phyloP scores from a whole-genome alignment of 345 rosid species.

The Arabidopsis arenosa region DNA sequence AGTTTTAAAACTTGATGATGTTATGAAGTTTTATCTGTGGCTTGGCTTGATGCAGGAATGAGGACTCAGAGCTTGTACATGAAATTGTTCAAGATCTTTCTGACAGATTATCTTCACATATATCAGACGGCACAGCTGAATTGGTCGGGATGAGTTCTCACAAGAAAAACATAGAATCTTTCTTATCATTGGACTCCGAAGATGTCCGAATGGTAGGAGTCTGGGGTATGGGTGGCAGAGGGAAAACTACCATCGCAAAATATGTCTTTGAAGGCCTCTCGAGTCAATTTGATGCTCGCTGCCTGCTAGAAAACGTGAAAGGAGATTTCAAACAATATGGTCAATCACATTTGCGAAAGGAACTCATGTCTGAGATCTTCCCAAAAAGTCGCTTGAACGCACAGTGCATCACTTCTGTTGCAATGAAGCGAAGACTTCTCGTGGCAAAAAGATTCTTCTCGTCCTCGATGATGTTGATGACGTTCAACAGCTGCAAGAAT shows the following conservation, averaged over 20 bases:
- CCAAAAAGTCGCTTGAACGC: too few relatives aligned
- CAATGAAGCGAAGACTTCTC: conserved; percentile 11
- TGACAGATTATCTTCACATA: not conserved
- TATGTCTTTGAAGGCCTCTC: conserved; percentile 23
- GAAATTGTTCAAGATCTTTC: conserved; percentile 20
- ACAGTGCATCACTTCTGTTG: too few relatives aligned
- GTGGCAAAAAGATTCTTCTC: conserved; percentile 38
- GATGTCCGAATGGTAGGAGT: conserved; percentile 44
- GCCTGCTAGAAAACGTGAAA: conserved; percentile 22
- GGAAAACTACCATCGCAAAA: conserved; percentile 39
- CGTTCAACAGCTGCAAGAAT: conserved; percentile 12
- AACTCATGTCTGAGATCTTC: too few relatives aligned
- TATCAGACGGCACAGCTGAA: not conserved
- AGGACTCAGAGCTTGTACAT: conserved; percentile 30
- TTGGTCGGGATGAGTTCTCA: conserved; percentile 35
- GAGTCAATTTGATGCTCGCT: too few relatives aligned
- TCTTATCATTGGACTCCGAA: not conserved
- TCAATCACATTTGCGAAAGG: too few relatives aligned
- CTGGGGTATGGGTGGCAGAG: conserved; percentile 44
- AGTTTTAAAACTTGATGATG: too few relatives aligned
- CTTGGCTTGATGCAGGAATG: too few relatives aligned
- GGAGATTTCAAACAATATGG: conserved; percentile 6
- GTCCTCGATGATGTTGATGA: conserved; percentile 39
- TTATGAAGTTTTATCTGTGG: too few relatives aligned
- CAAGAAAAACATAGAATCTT: conserved; percentile 7